Conservation (phyloP, 2,329 filamentous ascomycete genomes). For the Fusarium solani-melongenae region DNA sequence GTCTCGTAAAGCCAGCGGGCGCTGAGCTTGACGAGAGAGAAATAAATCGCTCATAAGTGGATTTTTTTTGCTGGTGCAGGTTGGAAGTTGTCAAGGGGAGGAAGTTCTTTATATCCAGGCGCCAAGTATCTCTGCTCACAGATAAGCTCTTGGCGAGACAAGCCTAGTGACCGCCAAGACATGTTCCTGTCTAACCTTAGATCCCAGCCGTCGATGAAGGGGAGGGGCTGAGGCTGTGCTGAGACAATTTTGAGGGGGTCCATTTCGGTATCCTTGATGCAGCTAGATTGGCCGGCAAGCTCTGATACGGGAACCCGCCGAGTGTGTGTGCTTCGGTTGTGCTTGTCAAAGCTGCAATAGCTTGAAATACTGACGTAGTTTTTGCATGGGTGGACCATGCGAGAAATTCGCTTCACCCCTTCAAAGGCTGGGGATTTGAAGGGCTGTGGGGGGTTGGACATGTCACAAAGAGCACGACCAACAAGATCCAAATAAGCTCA, state of each 20-base stretch:
- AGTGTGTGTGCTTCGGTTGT: not conserved
- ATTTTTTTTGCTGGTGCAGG: not conserved
- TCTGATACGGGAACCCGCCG: constrained; percentile 2
- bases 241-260: not conserved
- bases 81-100: constrained; percentile 22
- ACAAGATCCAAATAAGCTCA: not conserved
- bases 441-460: not conserved
- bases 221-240: constrained; percentile 7
- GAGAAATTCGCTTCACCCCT: not conserved
- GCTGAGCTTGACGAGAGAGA: not conserved
- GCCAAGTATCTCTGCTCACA: constrained; percentile 21
- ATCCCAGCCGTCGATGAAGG: not conserved
- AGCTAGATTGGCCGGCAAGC: constrained; percentile 15
- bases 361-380: not conserved
- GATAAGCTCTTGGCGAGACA: constrained; percentile 29
- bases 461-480: not conserved
- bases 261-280: constrained; percentile 15
- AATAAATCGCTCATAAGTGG: constrained; percentile 32
- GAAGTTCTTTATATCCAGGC: constrained; percentile 22
- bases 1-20: constrained; percentile 17
- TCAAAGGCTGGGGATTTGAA: not conserved
- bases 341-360: not conserved
- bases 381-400: not conserved
- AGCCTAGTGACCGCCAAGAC: constrained; percentile 29
- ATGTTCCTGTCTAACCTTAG: constrained; percentile 24